Evolutionary conservation across 805 yeast species (phyloP), one percentile per base, ranked within the genome.

Genomic region (Myxozyma mucilagina): DNA sequence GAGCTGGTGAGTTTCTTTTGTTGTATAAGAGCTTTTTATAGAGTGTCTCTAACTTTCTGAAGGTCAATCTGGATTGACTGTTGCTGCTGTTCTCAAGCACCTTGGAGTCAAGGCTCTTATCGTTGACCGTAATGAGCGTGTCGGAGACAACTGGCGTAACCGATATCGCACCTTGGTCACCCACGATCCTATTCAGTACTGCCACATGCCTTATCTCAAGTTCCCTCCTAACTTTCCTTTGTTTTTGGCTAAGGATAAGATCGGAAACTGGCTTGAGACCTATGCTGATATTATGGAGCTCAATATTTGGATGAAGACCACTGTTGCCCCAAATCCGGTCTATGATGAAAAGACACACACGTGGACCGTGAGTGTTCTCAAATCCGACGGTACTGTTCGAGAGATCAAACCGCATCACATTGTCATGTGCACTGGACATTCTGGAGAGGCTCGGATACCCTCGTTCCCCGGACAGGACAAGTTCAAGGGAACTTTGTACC

Each of bases 61-160:
- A 41, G 45, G 45, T 8, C 82, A 79, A 67, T 75, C 76, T 59
- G 82, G 82, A 2, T 67, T 79, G 36, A 74, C 75, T 29, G 67
- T 72, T 31, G 82, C 82, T 34, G 80, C 82, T 0, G 69, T 80
- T 52, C 69, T 79, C 68, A 77, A 76, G 60, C 68, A 71, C 3
- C 71, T 76, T 70, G 82, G 82, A 5, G 71, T 78, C 44, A 74
- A 74, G 49, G 68, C 76, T 1, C 70, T 79, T 47, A 73, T 79
- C 50, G 72, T 79, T 18, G 81, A 79, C 44, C 70, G 72, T 29
- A 73, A 76, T 65, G 39, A 59, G 47, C 67, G 72, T 32, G 71
- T 79, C 51, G 82, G 82, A 60, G 82, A 79, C 62, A 78, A 79
- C 67, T 79, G 82, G 82, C 72, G 82, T 67, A 70, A 71, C 59